Evolutionary conservation across 345 rosid species (phyloP).

Genomic region (Bruguiera sexangula): DNA sequence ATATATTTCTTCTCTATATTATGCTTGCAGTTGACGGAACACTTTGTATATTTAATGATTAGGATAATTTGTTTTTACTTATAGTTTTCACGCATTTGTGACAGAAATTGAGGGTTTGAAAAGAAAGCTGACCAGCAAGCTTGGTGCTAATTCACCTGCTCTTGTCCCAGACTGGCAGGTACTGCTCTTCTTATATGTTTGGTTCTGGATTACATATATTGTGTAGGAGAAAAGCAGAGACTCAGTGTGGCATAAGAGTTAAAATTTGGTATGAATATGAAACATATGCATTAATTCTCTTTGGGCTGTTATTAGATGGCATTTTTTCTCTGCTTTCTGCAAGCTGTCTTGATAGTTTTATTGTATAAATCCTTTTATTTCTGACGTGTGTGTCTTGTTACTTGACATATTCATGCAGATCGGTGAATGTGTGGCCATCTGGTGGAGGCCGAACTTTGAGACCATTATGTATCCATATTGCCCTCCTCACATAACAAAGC

Average conservation of each 20-base stretch:
- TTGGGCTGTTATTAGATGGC: neutral
- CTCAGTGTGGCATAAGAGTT: neutral
- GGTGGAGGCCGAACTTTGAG: constrained; percentile 99
- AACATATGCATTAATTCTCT: neutral
- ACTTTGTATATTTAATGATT: neutral
- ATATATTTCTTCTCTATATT: neutral
- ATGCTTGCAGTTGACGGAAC: neutral
- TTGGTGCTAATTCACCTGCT: constrained; percentile 80
- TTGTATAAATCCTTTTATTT: neutral
- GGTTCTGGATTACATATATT: neutral
- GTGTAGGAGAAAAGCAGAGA: neutral
- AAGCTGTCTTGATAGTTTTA: neutral
- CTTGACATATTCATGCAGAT: constrained; percentile 45
- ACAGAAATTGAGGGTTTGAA: constrained; percentile 90
- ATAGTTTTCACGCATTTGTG: constrained; percentile 5
- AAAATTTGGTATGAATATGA: neutral
- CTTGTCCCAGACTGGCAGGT: constrained; percentile 96
- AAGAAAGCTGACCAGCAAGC: constrained; percentile 92
- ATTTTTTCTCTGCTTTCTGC: constrained; percentile 4
- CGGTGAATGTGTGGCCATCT: constrained; percentile 89
- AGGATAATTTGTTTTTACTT: constrained; percentile 7
- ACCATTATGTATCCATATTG: constrained; percentile 96
- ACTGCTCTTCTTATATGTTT: neutral
- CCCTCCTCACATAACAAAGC: constrained; percentile 94
- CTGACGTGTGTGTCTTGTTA: neutral